Evolutionary conservation across 805 yeast genomes (phyloP).

Genomic region (Huiozyma sinensis): DNA sequence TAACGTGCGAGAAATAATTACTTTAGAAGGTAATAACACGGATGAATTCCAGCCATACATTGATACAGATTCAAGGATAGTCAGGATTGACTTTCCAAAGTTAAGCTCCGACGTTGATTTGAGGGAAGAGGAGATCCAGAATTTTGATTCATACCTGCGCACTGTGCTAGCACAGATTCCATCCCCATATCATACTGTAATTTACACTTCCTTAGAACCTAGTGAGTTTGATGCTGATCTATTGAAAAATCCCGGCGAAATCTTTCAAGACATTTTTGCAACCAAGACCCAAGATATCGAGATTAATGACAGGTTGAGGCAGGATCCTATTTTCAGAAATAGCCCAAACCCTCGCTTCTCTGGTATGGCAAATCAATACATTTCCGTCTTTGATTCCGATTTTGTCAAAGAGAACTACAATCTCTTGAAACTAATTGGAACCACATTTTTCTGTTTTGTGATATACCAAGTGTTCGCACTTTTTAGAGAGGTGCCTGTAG

Average conservation of each 20-base stretch:
- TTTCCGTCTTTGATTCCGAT: slow-evolving; percentile 16
- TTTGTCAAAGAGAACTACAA: slow-evolving; percentile 16
- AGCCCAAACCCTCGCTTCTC: slow-evolving; percentile 24
- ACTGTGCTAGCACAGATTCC: slow-evolving; percentile 59
- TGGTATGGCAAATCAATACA: slow-evolving; percentile 7
- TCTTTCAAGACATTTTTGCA: slow-evolving; percentile 47
- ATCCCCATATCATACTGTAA: slow-evolving; percentile 55
- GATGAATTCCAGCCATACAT: slow-evolving; percentile 46
- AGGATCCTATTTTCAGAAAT: slow-evolving; percentile 23
- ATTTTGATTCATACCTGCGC: slow-evolving; percentile 40
- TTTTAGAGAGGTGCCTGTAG: no score
- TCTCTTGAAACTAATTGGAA: slow-evolving; percentile 10
- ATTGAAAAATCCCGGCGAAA: slow-evolving; percentile 23
- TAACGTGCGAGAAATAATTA: slow-evolving; percentile 13
- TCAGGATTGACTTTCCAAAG: slow-evolving; percentile 47
- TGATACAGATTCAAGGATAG: slow-evolving; percentile 53
- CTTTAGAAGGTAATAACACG: slow-evolving; percentile 26
- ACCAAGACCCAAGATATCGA: slow-evolving; percentile 43
- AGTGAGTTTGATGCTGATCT: not conserved
- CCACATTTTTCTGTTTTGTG: slow-evolving; percentile 12
- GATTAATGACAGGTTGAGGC: slow-evolving; percentile 34
- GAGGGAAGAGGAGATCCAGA: slow-evolving; percentile 27
- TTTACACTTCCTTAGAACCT: slow-evolving; percentile 38
- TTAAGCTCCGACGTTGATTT: slow-evolving; percentile 27
- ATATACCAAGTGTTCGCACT: slow-evolving; percentile 6